A percentile compares a stretch with the other conserved stretches of the same genome.
phyloP scores from a whole-genome alignment of 768 basidiomycete genomes.

The Suillus placidus region DNA sequence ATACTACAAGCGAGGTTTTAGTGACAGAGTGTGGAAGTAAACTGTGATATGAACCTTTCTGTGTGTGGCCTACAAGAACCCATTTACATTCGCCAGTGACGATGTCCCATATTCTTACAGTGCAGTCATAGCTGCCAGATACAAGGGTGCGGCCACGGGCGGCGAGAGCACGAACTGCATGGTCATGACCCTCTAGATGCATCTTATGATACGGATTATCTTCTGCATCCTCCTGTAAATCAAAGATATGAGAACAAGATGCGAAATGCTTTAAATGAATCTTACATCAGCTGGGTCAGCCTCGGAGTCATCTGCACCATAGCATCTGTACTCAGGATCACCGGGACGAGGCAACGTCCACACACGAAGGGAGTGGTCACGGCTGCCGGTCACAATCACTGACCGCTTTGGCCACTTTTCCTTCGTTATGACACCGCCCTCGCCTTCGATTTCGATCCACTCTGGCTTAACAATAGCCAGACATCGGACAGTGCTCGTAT shows the following conservation, averaged over 20 bases:
- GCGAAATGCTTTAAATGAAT: constrained; percentile 5
- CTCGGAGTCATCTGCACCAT: constrained; percentile 61
- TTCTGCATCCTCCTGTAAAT: constrained; percentile 58
- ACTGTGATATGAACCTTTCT: constrained; percentile 68
- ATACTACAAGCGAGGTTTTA: constrained; percentile 56
- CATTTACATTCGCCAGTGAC: constrained; percentile 80
- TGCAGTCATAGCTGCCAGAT: constrained; percentile 95
- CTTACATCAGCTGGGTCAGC: constrained; percentile 56
- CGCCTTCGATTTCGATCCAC: constrained; percentile 72
- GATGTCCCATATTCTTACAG: constrained; percentile 94
- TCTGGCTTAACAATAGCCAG: constrained; percentile 96
- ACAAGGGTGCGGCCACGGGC: constrained; percentile 88
- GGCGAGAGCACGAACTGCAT: constrained; percentile 91
- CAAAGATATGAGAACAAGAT: constrained; percentile 11
- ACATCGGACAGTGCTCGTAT: constrained; percentile 95
- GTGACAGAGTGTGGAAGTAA: not conserved
- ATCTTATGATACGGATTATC: constrained; percentile 90
- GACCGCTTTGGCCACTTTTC: constrained; percentile 77
- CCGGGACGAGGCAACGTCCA: constrained; percentile 70
- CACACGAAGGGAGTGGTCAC: constrained; percentile 66
- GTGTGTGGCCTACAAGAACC: constrained; percentile 84
- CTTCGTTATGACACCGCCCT: constrained; percentile 58
- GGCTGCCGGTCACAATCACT: constrained; percentile 72
- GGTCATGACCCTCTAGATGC: constrained; percentile 85
- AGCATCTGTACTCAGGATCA: constrained; percentile 75